Conservation (phyloP, 495 filamentous ascomycete species). For the Xylaria bambusicola region DNA sequence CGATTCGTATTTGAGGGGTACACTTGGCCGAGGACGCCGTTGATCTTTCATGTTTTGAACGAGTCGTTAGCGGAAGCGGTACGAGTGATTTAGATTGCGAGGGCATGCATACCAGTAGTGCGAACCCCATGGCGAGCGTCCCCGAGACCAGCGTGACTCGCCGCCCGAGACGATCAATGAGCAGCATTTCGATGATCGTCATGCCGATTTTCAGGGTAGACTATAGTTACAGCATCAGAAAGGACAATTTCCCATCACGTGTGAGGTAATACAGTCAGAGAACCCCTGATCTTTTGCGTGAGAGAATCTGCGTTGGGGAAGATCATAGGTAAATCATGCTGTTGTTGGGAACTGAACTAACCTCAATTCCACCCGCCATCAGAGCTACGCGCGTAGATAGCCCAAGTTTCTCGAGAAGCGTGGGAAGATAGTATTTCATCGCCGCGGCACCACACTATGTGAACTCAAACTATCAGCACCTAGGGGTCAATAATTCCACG, state of each 20-base stretch:
- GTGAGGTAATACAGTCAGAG: too few relatives aligned
- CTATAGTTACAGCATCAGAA: neutral
- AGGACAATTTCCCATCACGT: too few relatives aligned
- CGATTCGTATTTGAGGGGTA: conserved; percentile 55
- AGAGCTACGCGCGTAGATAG: conserved; percentile 45
- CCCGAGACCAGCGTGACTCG: conserved; percentile 46
- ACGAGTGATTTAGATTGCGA: neutral
- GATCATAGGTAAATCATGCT: too few relatives aligned
- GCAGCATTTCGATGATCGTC: conserved; percentile 50
- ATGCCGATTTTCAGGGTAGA: conserved; percentile 53
- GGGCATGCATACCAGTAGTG: conserved; percentile 43
- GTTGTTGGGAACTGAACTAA: neutral
- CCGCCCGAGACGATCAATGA: conserved; percentile 52
- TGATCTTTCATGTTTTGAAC: too few relatives aligned
- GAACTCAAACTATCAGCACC: too few relatives aligned
- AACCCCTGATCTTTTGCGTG: neutral
- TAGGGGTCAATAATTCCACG: too few relatives aligned
- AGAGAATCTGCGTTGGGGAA: neutral
- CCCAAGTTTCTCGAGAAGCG: conserved; percentile 49
- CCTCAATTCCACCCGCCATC: conserved; percentile 53
- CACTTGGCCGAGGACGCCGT: conserved; percentile 50
- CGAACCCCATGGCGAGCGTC: conserved; percentile 47
- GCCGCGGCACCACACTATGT: conserved; percentile 51
- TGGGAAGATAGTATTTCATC: conserved; percentile 58
- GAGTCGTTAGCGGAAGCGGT: neutral